Evolutionary conservation across 192 early-diverging fungal species (phyloP).

Genomic region (Backusella tarrabulga): DNA sequence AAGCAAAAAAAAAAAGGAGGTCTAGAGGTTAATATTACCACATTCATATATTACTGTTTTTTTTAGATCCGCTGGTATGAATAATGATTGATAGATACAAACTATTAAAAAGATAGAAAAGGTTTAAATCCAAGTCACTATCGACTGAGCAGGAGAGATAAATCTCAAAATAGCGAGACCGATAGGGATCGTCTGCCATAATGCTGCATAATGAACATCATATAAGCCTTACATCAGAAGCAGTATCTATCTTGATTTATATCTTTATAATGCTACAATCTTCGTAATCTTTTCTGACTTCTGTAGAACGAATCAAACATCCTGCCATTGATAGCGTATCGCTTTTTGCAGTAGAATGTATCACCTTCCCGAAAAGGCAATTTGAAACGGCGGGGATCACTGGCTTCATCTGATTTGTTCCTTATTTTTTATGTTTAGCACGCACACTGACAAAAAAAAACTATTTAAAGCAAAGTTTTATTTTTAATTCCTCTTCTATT

Average conservation of each 20-base stretch:
- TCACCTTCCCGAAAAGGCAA: background rate
- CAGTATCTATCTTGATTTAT: background rate
- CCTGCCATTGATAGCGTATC: background rate
- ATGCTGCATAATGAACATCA: background rate
- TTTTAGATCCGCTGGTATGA: background rate
- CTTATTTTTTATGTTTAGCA: constrained; percentile 1
- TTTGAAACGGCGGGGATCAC: background rate
- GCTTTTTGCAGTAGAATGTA: background rate
- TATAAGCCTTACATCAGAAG: background rate
- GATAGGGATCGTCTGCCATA: background rate
- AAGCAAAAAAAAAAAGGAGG: background rate
- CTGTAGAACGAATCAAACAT: background rate
- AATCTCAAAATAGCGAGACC: background rate
- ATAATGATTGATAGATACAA: background rate
- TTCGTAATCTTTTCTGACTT: background rate
- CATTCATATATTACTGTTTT: background rate
- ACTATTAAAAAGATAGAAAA: background rate
- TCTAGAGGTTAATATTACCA: background rate
- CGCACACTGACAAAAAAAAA: background rate
- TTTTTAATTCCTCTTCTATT: background rate
- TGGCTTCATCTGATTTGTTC: constrained; percentile 1
- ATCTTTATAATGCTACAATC: background rate
- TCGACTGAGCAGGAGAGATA: background rate
- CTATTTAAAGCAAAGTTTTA: constrained; percentile 4
- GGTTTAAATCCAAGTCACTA: background rate